Evolutionary conservation across 306 rosid species (phyloP), one percentile per base, ranked within the genome.

Genomic region (Medicago arabica): DNA sequence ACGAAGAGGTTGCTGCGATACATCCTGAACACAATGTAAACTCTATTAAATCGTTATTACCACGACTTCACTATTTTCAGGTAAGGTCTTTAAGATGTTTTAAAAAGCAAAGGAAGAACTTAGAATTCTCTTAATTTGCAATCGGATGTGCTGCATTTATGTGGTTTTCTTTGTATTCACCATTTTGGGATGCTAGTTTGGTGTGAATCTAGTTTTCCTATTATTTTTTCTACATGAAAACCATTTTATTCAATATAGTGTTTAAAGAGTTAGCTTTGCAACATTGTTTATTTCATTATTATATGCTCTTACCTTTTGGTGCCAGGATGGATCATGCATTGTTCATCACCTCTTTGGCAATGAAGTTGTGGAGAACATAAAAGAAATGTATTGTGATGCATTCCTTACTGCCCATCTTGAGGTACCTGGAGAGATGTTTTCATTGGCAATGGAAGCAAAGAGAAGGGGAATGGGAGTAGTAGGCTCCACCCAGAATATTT

Each of bases 341-440:
- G 97, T 95, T 62, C 99, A 95, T 80, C 96, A 92, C 80, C 85
- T 95, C 28, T 95, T 95, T 71, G 97, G 99, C 54, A 89, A 89
- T 75, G 99, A 95, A 79, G 99, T 95, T 69, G 99, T 92, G 84
- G 87, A 89, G 78, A 92, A 80, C 81, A 92, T 95, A 86, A 90
- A 90, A 66, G 97, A 90, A 84, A 88, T 90, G 96, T 95, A 95
- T 14, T 86, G 93, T 77, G 99, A 95, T 78, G 96, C 99, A 38
- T 92, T 90, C 75, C 96, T 95, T 69, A 95, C 99, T 31, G 98
- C 99, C 28, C 99, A 95, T 85, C 90, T 95, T 18, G 99, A 95
- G 86, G 99, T 95, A 69, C 99, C 98, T 9, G 99, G 99, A 82
- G 99, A 95, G 87, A 95, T 92, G 99, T 95, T 95, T 84, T 84